phyloP scores from a whole-genome alignment of 2,329 filamentous ascomycete genomes.

The Cladorrhinum sp. region DNA sequence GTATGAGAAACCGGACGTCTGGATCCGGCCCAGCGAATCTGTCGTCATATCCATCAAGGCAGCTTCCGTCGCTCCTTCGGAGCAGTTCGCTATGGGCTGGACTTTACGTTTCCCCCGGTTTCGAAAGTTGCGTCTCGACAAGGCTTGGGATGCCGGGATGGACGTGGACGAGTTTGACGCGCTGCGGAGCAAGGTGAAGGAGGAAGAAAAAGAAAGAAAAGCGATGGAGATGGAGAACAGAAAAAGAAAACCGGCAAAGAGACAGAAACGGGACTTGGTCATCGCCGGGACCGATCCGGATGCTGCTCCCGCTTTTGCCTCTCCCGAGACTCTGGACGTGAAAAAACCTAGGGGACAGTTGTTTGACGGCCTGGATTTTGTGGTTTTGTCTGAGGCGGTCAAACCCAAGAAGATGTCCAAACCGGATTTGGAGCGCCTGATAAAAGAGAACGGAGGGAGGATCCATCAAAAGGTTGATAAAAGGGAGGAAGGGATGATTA shows the following conservation, averaged over 20 bases:
- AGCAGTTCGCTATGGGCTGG: constrained; percentile 71
- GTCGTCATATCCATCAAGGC: constrained; percentile 88
- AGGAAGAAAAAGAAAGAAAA: constrained; percentile 68
- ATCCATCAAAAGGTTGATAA: constrained; percentile 71
- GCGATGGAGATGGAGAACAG: constrained; percentile 73
- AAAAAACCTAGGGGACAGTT: constrained; percentile 49
- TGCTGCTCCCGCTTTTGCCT: constrained; percentile 46
- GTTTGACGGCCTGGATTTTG: constrained; percentile 77
- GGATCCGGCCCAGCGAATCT: constrained; percentile 88
- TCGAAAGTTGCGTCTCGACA: constrained; percentile 75
- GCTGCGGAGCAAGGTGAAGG: constrained; percentile 65
- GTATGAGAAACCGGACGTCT: constrained; percentile 79
- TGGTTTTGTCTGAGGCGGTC: constrained; percentile 73
- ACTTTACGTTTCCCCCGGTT: constrained; percentile 93
- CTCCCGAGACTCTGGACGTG: constrained; percentile 34
- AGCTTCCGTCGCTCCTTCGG: constrained; percentile 69
- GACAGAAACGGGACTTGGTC: constrained; percentile 64
- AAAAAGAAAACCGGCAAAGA: constrained; percentile 53
- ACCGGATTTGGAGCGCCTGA: constrained; percentile 70
- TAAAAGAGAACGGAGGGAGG: constrained; percentile 79
- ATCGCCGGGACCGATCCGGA: constrained; percentile 68
- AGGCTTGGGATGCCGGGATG: constrained; percentile 76
- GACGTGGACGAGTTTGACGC: constrained; percentile 74
- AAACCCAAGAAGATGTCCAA: constrained; percentile 72
- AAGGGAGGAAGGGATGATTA: constrained; percentile 56